These are phyloP conservation scores for Deinandra increscens DNA, from an alignment of 129 eudicot species.

Conservation along the genomic window DNA sequence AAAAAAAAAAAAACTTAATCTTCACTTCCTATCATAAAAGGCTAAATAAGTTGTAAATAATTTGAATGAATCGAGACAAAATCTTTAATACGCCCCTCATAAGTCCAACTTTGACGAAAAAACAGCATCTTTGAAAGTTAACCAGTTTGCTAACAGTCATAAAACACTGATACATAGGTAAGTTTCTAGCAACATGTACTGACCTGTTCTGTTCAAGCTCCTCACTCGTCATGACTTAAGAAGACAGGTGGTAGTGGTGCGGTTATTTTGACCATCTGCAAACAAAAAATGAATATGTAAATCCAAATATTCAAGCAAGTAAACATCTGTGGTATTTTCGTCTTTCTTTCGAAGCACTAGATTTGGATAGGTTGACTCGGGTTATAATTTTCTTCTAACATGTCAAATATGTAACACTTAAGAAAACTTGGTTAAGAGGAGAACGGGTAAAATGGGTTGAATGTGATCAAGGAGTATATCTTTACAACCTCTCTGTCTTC, in stretches of 20 bases:
- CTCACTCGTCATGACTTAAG: conserved; percentile 8
- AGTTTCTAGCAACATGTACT: background rate
- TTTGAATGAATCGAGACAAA: no score
- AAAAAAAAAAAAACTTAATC: no score
- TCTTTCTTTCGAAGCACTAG: background rate
- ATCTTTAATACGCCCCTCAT: background rate
- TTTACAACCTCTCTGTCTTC: background rate
- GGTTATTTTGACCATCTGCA: conserved; percentile 31
- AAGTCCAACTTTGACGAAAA: conserved; percentile 3
- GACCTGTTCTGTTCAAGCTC: conserved; percentile 13
- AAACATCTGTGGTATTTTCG: background rate
- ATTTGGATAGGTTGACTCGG: background rate
- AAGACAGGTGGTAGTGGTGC: conserved; percentile 30
- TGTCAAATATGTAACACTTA: background rate
- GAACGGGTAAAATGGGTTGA: background rate
- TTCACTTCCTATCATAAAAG: no score
- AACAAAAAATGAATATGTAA: background rate
- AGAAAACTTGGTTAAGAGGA: background rate
- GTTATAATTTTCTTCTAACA: background rate
- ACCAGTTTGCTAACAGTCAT: background rate
- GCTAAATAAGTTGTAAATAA: no score
- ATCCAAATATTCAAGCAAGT: conserved; percentile 8
- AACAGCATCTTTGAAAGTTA: background rate
- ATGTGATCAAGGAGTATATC: background rate
- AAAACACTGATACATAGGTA: background rate